Evolutionary conservation across 768 basidiomycete genomes (phyloP).

Genomic region (Kwoniella mangroviensis): DNA sequence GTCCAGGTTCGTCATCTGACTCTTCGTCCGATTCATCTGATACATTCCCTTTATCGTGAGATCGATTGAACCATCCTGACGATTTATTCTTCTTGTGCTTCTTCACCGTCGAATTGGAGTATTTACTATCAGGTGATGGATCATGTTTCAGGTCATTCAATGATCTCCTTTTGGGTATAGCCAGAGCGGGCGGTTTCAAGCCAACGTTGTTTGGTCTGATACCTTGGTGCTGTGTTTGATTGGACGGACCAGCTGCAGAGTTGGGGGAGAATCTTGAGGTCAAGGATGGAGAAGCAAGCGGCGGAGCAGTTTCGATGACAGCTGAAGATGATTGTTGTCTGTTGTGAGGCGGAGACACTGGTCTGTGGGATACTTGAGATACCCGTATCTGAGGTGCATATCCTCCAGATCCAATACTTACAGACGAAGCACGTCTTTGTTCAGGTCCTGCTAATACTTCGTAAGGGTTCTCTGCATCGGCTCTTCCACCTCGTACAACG

Average conservation of each 20-base stretch:
- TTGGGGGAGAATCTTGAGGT: not conserved
- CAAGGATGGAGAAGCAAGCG: conserved; percentile 9
- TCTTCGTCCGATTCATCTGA: conserved; percentile 23
- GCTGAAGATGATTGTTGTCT: conserved; percentile 30
- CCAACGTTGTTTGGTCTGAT: conserved; percentile 33
- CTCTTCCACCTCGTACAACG: conserved; percentile 82
- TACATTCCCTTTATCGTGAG: not conserved
- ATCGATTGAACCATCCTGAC: conserved; percentile 10
- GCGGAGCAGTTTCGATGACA: conserved; percentile 16
- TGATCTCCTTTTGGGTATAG: conserved; percentile 44
- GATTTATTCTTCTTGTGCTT: conserved; percentile 28
- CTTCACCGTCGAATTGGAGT: conserved; percentile 24
- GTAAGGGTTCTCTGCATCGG: conserved; percentile 84
- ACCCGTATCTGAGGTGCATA: conserved; percentile 17
- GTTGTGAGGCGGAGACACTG: conserved; percentile 31
- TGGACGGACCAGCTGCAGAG: conserved; percentile 21
- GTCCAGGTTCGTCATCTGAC: conserved; percentile 51
- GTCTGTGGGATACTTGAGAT: conserved; percentile 12
- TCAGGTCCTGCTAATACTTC: conserved; percentile 56
- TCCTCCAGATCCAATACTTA: not conserved
- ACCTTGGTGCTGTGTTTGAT: conserved; percentile 15
- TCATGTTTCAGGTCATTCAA: conserved; percentile 44
- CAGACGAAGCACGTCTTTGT: conserved; percentile 8
- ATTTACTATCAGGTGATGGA: conserved; percentile 33
- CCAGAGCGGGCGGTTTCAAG: conserved; percentile 36